These are phyloP conservation scores for Ustilago nuda DNA, from an alignment of 1,284 basidiomycete genomes.

Conservation along the genomic window DNA sequence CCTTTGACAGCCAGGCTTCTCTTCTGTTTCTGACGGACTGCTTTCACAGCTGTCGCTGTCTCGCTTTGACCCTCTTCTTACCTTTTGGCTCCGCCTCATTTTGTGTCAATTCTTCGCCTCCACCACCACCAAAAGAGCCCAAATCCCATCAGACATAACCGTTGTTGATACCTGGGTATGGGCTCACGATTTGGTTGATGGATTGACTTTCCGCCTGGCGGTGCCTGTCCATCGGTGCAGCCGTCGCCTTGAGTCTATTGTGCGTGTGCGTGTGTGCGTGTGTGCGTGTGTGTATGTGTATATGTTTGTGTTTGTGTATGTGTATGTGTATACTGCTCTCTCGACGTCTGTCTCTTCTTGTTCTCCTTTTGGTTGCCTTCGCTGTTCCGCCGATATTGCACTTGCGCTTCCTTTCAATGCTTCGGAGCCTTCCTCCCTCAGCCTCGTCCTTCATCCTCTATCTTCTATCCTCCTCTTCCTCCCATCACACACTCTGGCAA, in stretches of 20 bases:
- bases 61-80: neutral
- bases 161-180: neutral
- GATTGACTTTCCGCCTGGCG: slow-evolving; percentile 14
- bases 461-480: neutral
- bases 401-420: neutral
- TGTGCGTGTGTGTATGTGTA: no score
- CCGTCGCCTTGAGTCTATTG: neutral
- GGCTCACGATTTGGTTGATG: neutral
- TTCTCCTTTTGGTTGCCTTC: neutral
- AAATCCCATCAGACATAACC: neutral
- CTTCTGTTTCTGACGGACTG: neutral
- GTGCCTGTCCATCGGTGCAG: slow-evolving; percentile 20
- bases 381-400: slow-evolving; percentile 3
- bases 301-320: no score
- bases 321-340: neutral
- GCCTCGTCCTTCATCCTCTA: neutral
- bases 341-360: neutral
- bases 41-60: neutral
- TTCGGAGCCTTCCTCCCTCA: slow-evolving; percentile 3
- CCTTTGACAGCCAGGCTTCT: neutral
- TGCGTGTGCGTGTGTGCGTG: neutral
- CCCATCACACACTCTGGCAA: neutral
- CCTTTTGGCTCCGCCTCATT: neutral
- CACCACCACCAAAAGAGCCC: slow-evolving; percentile 10
- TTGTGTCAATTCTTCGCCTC: slow-evolving; percentile 16